Conservation (phyloP, 805 yeast species). For the Ogataea philodendri region DNA sequence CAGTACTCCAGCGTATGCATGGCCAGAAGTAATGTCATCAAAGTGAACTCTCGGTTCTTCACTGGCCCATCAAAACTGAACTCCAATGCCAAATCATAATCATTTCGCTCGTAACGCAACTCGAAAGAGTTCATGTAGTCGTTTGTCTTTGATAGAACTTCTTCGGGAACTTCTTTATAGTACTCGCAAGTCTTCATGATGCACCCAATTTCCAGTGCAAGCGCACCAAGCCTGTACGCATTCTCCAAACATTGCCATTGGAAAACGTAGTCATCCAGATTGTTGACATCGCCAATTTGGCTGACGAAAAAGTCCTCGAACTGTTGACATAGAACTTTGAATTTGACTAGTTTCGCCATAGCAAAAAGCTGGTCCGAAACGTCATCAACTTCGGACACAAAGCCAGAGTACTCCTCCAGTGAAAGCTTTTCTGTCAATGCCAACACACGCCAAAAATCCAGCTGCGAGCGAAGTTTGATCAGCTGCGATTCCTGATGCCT, state of each 20-base stretch:
- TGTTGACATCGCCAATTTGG: not conserved
- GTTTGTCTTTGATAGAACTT: slow-evolving; percentile 1
- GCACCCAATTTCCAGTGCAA: slow-evolving; percentile 5
- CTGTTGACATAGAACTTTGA: slow-evolving; percentile 7
- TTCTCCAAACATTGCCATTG: slow-evolving; percentile 8
- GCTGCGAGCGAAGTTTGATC: slow-evolving; percentile 8
- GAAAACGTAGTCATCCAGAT: slow-evolving; percentile 14
- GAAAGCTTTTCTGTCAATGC: slow-evolving; percentile 14
- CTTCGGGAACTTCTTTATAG: slow-evolving; percentile 6
- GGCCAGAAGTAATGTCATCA: not conserved
- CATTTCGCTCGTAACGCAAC: slow-evolving; percentile 5
- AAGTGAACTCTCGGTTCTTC: slow-evolving; percentile 6
- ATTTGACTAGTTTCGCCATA: slow-evolving; percentile 14
- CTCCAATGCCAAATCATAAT: slow-evolving; percentile 3
- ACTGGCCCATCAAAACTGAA: slow-evolving; percentile 8
- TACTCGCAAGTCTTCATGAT: slow-evolving; percentile 7
- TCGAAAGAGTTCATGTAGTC: slow-evolving; percentile 9
- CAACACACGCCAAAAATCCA: slow-evolving; percentile 12
- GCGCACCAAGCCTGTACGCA: slow-evolving; percentile 6
- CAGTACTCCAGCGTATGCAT: slow-evolving; percentile 6
- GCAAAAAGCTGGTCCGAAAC: slow-evolving; percentile 1
- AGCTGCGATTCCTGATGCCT: slow-evolving; percentile 22
- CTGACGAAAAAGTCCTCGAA: slow-evolving; percentile 7
- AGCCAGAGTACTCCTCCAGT: slow-evolving; percentile 6
- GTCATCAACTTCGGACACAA: slow-evolving; percentile 4